These are phyloP conservation scores for Fusarium domesticum DNA, from an alignment of 2,329 filamentous ascomycete genomes.

Conservation along the genomic window DNA sequence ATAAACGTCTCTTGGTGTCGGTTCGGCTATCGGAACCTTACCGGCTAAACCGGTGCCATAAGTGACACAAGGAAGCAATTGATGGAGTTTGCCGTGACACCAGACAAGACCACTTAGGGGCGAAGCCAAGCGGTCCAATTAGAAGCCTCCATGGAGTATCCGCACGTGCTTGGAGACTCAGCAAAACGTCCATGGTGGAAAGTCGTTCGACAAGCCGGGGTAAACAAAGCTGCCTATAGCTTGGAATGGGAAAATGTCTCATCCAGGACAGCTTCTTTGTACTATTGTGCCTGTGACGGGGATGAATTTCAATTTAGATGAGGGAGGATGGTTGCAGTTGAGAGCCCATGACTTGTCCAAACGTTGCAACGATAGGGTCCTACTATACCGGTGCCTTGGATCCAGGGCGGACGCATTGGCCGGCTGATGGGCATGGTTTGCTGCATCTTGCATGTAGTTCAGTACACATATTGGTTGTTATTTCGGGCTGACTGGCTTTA, in stretches of 20 bases:
- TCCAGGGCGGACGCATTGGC: constrained; percentile 23
- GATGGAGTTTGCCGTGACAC: constrained; percentile 8
- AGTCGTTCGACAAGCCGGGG: constrained; percentile 10
- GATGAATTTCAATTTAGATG: too few species aligned
- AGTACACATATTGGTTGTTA: constrained; percentile 13
- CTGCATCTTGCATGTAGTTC: constrained; percentile 15
- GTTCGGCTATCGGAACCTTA: too few species aligned
- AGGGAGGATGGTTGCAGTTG: too few species aligned
- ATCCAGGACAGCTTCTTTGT: too few species aligned
- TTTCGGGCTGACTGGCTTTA: constrained; percentile 9
- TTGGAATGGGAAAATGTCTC: too few species aligned
- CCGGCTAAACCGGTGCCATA: too few species aligned
- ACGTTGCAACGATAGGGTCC: too few species aligned
- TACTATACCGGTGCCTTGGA: constrained; percentile 23
- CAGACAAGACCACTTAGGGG: too few species aligned
- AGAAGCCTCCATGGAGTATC: constrained; percentile 14
- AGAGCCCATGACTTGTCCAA: too few species aligned
- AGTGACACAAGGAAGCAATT: constrained; percentile 23
- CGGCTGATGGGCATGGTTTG: constrained; percentile 17
- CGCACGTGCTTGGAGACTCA: constrained; percentile 5
- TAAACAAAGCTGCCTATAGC: not conserved
- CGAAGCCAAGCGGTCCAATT: constrained; percentile 17
- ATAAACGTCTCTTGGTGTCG: too few species aligned
- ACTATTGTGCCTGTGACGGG: too few species aligned
- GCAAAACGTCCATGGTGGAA: constrained; percentile 3